Base-by-base conservation (phyloP, 1,139 yeast genomes). In the Lodderomyces elongisporus region DNA sequence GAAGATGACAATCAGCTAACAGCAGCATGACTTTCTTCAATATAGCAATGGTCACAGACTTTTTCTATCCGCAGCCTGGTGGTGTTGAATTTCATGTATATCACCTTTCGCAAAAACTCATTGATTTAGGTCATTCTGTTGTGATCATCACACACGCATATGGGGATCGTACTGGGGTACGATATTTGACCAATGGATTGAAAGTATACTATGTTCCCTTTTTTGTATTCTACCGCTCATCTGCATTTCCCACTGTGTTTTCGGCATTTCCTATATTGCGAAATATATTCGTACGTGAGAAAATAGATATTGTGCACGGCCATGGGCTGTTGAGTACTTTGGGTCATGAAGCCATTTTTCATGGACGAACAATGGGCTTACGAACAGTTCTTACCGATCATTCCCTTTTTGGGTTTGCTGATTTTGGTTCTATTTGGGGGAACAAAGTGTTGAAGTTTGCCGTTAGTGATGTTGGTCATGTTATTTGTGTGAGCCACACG, bases 1-100 rank as follows among this genome's bases (percentile, higher is more conserved):
- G n/a, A n/a, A n/a, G n/a, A n/a, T n/a, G n/a, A n/a, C n/a, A n/a
- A n/a, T n/a, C n/a, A n/a, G n/a, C n/a, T n/a, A n/a, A n/a, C n/a
- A n/a, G n/a, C n/a, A n/a, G n/a, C 22, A 20, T n/a, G 17, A 53
- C 47, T 56, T 46, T 48, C 6, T 60, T 60, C 48, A 68, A 66
- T 40, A 66, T 68, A 34, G 82, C 85, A 8, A 89, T 91, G 96
- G 85, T 89, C 3, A 83, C 95, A 27, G 99, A 93, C 60, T 93
- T 88, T 67, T 93, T 91, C 75, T 93, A 84, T 58, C 99, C 99
- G 14, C 98, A 93, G 54, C 83, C 96, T 0, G 99, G 99, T 2
- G 99, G 99, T 6, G 93, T 93, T 3, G 99, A 93, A 56, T 78
- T 91, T 42, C 98, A 93, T 53, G 87, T 91, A 16, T 88, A 85